Evolutionary conservation across 2,329 filamentous ascomycete genomes (phyloP).

Genomic region (Aspergillus unguis): DNA sequence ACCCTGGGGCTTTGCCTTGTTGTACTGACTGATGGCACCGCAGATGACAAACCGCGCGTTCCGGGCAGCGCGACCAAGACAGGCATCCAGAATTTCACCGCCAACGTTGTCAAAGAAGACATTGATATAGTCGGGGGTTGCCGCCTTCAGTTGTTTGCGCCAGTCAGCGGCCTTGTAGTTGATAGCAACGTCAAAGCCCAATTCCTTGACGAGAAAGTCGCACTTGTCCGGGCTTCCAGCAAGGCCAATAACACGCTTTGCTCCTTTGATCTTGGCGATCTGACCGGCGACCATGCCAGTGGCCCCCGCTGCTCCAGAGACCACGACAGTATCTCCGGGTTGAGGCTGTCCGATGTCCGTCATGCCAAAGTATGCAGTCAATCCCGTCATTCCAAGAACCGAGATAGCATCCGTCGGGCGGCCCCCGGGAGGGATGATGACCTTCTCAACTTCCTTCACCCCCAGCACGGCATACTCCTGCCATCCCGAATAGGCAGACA

Average conservation of each 20-base stretch:
- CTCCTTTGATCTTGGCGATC: conserved; percentile 71
- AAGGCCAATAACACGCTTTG: conserved; percentile 59
- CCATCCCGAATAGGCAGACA: conserved; percentile 60
- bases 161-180: conserved; percentile 68
- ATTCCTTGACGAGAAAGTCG: conserved; percentile 59
- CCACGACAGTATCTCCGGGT: conserved; percentile 69
- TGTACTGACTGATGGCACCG: conserved; percentile 68
- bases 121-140: conserved; percentile 60
- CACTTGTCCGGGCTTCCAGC: conserved; percentile 67
- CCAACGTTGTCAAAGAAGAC: conserved; percentile 75
- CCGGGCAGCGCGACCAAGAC: conserved; percentile 60
- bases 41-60: conserved; percentile 68
- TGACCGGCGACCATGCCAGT: conserved; percentile 74
- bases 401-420: conserved; percentile 60
- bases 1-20: conserved; percentile 54
- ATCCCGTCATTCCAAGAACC: conserved; percentile 62
- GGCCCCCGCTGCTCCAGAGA: conserved; percentile 73
- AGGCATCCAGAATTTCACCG: conserved; percentile 66
- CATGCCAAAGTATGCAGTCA: conserved; percentile 76
- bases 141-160: conserved; percentile 56
- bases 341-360: conserved; percentile 65
- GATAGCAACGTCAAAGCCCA: conserved; percentile 65
- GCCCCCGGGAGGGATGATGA: conserved; percentile 47
- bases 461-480: conserved; percentile 60
- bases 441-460: conserved; percentile 49